A percentile compares a stretch with the other conserved stretches of the same genome.
Conservation (phyloP, 441 rosid species). For the Daphne laureola region DNA sequence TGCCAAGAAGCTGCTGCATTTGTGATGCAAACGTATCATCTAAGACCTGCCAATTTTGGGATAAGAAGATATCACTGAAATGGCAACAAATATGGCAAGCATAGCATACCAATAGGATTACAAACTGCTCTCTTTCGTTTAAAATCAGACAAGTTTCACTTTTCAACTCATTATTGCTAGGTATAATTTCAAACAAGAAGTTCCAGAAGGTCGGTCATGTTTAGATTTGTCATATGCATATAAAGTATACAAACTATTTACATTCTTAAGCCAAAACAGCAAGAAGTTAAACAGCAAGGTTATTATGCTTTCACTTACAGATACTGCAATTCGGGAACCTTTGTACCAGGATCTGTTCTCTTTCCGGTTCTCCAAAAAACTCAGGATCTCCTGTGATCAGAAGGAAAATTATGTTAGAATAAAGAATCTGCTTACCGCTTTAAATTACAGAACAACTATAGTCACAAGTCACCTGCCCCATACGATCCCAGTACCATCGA, state of each 20-base stretch:
- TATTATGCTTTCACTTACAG: constrained; percentile 33
- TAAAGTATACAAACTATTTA: neutral
- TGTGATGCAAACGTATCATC: constrained; percentile 69
- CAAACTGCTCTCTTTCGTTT: neutral
- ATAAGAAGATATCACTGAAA: too few relatives aligned
- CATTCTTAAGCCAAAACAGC: neutral
- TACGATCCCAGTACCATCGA: constrained; percentile 92
- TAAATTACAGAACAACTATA: constrained; percentile 1
- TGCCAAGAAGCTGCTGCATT: constrained; percentile 61
- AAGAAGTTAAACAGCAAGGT: neutral
- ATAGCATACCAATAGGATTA: neutral
- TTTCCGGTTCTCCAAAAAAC: constrained; percentile 87
- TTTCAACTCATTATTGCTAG: neutral
- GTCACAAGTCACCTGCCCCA: constrained; percentile 58
- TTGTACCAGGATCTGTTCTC: constrained; percentile 98
- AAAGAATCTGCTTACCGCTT: neutral
- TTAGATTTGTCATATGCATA: neutral
- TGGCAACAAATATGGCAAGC: neutral
- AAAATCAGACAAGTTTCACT: neutral
- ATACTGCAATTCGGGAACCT: constrained; percentile 84
- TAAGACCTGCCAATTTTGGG: constrained; percentile 35
- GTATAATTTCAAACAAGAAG: too few relatives aligned
- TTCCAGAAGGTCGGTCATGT: too few relatives aligned
- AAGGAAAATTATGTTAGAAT: constrained; percentile 1
- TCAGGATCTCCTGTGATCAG: constrained; percentile 61